Percentiles rank a stretch among this genome's conserved stretches.
phyloP scores from a whole-genome alignment of 1,139 yeast species.

The Insectozyma bohioensis region DNA sequence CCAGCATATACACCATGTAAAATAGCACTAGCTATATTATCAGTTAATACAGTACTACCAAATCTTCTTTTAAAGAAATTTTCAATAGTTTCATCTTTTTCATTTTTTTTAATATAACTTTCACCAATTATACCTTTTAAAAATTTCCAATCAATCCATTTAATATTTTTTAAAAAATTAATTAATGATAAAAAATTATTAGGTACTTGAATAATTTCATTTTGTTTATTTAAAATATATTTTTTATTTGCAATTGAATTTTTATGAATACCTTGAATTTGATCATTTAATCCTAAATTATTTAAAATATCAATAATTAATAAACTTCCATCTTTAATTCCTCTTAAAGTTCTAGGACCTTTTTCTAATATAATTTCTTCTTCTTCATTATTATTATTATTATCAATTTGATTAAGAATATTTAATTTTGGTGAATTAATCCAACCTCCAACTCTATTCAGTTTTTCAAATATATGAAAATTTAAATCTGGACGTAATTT shows the following conservation, averaged over 20 bases:
- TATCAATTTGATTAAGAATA: conserved; percentile 1
- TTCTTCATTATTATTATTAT: conserved; percentile 1
- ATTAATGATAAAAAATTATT: conserved; percentile 36
- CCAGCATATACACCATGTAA: conserved; percentile 93
- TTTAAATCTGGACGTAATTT: conserved; percentile 69
- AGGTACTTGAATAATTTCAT: conserved; percentile 54
- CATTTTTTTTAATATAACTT: conserved; percentile 32
- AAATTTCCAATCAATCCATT: conserved; percentile 15
- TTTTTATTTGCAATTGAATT: conserved; percentile 60
- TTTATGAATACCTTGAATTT: conserved; percentile 49
- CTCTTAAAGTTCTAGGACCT: conserved; percentile 76
- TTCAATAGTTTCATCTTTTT: conserved; percentile 69
- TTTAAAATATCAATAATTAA: conserved; percentile 58
- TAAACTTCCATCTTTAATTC: conserved; percentile 65
- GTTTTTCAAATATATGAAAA: conserved; percentile 61
- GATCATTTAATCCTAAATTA: conserved; percentile 39
- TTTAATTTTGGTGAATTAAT: conserved; percentile 45
- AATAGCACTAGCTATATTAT: conserved; percentile 74
- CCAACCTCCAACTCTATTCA: conserved; percentile 72
- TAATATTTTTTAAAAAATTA: conserved; percentile 36
- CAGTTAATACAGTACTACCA: conserved; percentile 54
- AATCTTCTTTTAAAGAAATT: conserved; percentile 69
- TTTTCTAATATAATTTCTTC: conserved; percentile 50
- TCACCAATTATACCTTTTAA: conserved; percentile 39
- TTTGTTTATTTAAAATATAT: conserved; percentile 46